Conservation (phyloP, 345 rosid species). For the Gossypium rotundifolium region DNA sequence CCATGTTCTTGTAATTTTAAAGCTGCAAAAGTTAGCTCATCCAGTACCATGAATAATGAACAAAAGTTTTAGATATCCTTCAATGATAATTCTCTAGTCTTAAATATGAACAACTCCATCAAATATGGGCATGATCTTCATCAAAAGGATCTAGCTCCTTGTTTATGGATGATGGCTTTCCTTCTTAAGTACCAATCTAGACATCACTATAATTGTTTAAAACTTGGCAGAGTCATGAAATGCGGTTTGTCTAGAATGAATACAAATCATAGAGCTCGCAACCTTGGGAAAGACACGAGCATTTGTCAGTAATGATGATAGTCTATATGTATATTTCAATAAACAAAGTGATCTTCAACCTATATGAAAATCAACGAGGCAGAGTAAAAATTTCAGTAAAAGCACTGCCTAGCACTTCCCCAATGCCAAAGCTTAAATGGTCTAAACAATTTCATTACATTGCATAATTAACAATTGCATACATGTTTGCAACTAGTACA, state of each 20-base stretch:
- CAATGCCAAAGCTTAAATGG: conserved; percentile 2
- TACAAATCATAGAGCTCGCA: neutral
- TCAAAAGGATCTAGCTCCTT: neutral
- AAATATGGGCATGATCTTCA: neutral
- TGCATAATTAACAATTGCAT: conserved; percentile 24
- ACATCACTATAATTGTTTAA: neutral
- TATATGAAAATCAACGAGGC: neutral
- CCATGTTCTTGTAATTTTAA: too few species aligned
- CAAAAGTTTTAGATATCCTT: neutral
- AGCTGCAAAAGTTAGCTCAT: neutral
- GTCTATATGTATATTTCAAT: neutral
- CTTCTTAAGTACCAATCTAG: neutral
- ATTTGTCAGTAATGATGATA: neutral
- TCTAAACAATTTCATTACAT: conserved; percentile 17
- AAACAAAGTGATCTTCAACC: neutral
- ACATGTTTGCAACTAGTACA: conserved; percentile 48
- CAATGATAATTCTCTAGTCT: neutral
- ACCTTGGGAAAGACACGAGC: neutral
- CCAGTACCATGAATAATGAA: neutral
- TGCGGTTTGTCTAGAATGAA: neutral
- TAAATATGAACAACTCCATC: neutral
- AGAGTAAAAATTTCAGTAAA: neutral
- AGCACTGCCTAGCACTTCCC: neutral
- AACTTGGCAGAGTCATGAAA: neutral
- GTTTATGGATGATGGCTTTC: neutral